Evolutionary conservation across 202 grass and related monocot genomes (phyloP), one percentile per base, ranked within the genome.

Genomic region (Hordeum pubiflorum): DNA sequence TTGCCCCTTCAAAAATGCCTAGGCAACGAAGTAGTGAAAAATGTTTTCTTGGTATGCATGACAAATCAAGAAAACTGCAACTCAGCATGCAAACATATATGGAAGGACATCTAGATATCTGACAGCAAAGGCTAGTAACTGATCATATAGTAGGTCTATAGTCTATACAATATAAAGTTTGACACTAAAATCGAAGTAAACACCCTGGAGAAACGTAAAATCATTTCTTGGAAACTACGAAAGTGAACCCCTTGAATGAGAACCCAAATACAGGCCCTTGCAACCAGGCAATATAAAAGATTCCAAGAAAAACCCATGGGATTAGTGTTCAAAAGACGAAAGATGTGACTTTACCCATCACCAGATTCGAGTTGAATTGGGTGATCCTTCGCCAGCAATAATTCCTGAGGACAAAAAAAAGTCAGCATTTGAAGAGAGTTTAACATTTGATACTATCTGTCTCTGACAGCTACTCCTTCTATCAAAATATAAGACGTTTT

Each of bases 371-470:
- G 76, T 81, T 86, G 79, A 87, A 87, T 76, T 24, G 88, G 93
- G 66, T 91, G 69, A 60, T 94, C 77, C 87, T 98, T 91, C 76
- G 80, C 73, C 80, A 91, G 79, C 82, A 95, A 82, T 78, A 95
- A 81, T 80, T 94, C 95, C 95, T 98, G 88, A 65, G 22, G 48
- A 72, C 13, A 82, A 77, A 83, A 81, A 83, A 37, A 75, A 75
- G 83, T 82, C 31, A 89, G 67, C 74, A 57, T 22, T 22, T 61
- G 34, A 21, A 60, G 10, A 79, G 33, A 24, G 3, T 58, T 78
- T 21, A 58, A 71, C 56, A 43, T 48, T 84, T 41, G 33, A 33
- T 29, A 84, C 13, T 31, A 61, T 20, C 48, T 31, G 40, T 10
- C 37, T 68, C 38, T 76, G 54, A 32, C 12, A 40, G 32, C 22